phyloP scores from a whole-genome alignment of 148 eudicot genomes.

The Rhododendron griersonianum region DNA sequence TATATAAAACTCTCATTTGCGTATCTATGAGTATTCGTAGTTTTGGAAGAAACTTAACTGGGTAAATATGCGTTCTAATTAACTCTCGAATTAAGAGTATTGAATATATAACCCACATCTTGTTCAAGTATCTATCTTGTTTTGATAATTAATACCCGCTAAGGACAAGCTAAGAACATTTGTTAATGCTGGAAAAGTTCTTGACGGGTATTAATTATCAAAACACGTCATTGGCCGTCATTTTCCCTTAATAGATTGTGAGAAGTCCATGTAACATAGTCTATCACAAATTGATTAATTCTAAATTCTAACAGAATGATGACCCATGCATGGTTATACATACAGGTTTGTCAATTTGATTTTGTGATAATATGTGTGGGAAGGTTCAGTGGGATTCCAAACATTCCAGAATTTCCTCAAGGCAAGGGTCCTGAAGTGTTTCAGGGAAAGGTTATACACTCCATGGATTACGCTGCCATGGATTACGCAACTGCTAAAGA shows the following conservation, averaged over 20 bases:
- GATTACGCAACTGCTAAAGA: slow-evolving; percentile 30
- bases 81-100: too few relatives aligned
- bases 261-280: not conserved
- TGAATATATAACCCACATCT: too few relatives aligned
- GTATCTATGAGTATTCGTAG: too few relatives aligned
- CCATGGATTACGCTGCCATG: slow-evolving; percentile 53
- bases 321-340: not conserved
- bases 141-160: too few relatives aligned
- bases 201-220: too few relatives aligned
- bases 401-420: slow-evolving; percentile 56
- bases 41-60: too few relatives aligned
- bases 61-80: too few relatives aligned
- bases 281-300: not conserved
- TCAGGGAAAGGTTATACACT: slow-evolving; percentile 59
- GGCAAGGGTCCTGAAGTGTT: slow-evolving; percentile 53
- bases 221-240: too few relatives aligned
- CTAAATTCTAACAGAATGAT: not conserved
- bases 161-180: too few relatives aligned
- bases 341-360: slow-evolving; percentile 38
- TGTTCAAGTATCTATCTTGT: too few relatives aligned
- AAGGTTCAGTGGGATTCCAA: slow-evolving; percentile 49
- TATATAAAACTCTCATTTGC: too few relatives aligned
- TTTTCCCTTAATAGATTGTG: not conserved
- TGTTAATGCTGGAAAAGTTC: too few relatives aligned
- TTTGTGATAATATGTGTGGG: slow-evolving; percentile 62